Conservation (phyloP, 2,329 filamentous ascomycete species). For the Pleomassaria siparia region DNA sequence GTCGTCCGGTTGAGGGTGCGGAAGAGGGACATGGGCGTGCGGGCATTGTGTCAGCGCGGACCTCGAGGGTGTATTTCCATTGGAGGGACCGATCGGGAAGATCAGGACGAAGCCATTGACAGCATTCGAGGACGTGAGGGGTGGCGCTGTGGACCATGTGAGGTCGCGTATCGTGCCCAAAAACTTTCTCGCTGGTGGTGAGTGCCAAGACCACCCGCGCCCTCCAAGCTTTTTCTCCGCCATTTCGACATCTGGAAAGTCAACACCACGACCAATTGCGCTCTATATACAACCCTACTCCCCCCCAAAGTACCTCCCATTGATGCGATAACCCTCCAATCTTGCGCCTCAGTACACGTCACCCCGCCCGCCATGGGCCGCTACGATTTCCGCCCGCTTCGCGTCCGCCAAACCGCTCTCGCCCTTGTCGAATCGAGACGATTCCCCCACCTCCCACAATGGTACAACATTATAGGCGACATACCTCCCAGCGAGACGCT, state of each 20-base stretch:
- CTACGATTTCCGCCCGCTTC: constrained; percentile 54
- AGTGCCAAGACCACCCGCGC: not conserved
- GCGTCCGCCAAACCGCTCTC: constrained; percentile 55
- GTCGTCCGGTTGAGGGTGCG: constrained; percentile 56
- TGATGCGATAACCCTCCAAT: not conserved
- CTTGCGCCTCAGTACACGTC: not conserved
- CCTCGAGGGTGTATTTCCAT: constrained; percentile 20
- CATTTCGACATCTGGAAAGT: constrained; percentile 9
- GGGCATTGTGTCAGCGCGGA: constrained; percentile 57
- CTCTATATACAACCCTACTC: not conserved
- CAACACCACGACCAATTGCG: constrained; percentile 15
- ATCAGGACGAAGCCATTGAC: constrained; percentile 22
- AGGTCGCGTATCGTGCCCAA: not conserved
- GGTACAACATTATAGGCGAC: constrained; percentile 59
- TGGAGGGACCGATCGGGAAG: constrained; percentile 5
- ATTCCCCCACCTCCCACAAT: constrained; percentile 50
- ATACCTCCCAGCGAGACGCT: constrained; percentile 63
- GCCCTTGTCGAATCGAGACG: constrained; percentile 51
- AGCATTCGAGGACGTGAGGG: constrained; percentile 3
- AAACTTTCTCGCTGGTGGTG: constrained; percentile 7
- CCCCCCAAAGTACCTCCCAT: not conserved
- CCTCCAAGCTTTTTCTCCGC: constrained; percentile 6
- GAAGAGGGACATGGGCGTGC: constrained; percentile 65
- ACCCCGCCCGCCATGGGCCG: constrained; percentile 49
- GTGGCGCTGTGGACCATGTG: constrained; percentile 4